These are phyloP conservation scores for Rosa multiflora DNA, from an alignment of 306 rosid genomes.

Conservation along the genomic window DNA sequence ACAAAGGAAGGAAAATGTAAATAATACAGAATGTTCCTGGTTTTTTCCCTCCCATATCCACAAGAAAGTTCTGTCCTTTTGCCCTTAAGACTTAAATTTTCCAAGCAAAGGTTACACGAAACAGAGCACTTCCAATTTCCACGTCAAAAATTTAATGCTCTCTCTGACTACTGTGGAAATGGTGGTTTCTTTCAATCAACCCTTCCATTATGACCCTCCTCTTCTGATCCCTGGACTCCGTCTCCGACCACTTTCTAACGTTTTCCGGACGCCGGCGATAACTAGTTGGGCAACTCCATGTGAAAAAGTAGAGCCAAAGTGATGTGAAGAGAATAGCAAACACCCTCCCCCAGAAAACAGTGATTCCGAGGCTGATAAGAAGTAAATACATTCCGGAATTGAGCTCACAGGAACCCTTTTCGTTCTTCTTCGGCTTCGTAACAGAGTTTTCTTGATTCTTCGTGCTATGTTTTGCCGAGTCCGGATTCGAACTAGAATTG, in stretches of 20 bases:
- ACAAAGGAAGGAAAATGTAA: neutral
- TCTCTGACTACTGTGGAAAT: neutral
- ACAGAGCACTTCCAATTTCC: conserved; percentile 26
- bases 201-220: conserved; percentile 36
- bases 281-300: conserved; percentile 14
- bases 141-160: conserved; percentile 42
- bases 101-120: conserved; percentile 39
- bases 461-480: conserved; percentile 12
- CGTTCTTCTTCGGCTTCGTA: conserved; percentile 26
- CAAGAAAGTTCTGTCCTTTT: conserved; percentile 17
- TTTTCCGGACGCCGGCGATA: conserved; percentile 12
- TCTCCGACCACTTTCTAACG: conserved; percentile 28
- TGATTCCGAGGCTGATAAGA: conserved; percentile 46
- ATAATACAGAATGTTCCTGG: neutral
- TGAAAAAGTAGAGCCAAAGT: conserved; percentile 40
- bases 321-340: conserved; percentile 45
- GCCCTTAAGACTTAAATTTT: conserved; percentile 19
- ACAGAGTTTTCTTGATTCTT: neutral
- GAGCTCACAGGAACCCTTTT: conserved; percentile 13
- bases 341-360: conserved; percentile 52
- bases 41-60: neutral
- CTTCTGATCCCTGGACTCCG: conserved; percentile 20
- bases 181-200: conserved; percentile 28
- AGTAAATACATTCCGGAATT: conserved; percentile 38
- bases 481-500: neutral